These are phyloP conservation scores for Yamadazyma akitaensis DNA, from an alignment of 805 yeast genomes.

Conservation along the genomic window DNA sequence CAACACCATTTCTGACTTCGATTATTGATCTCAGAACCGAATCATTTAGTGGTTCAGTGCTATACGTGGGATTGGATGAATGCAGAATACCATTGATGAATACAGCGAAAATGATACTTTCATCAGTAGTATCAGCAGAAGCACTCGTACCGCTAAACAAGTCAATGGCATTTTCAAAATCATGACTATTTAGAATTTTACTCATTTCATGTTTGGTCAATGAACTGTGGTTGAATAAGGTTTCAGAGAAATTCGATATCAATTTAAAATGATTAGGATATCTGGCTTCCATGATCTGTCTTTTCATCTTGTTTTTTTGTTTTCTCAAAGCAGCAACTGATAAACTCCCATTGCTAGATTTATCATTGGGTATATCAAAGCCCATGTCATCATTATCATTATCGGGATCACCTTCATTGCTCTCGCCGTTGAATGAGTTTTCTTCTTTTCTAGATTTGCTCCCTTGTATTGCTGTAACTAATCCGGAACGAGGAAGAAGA, in stretches of 20 bases:
- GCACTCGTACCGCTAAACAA: constrained; percentile 15
- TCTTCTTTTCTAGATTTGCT: constrained; percentile 26
- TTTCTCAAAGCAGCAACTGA: constrained; percentile 32
- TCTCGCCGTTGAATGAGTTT: constrained; percentile 13
- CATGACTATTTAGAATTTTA: constrained; percentile 20
- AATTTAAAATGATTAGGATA: constrained; percentile 37
- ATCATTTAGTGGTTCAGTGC: constrained; percentile 1
- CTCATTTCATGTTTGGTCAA: constrained; percentile 30
- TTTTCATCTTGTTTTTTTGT: constrained; percentile 29
- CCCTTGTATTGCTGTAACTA: constrained; percentile 64
- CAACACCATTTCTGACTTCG: constrained; percentile 42
- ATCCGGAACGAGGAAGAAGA: constrained; percentile 58
- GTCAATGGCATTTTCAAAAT: constrained; percentile 12
- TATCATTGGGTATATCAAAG: constrained; percentile 17
- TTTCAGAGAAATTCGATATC: constrained; percentile 34
- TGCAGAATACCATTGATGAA: constrained; percentile 33
- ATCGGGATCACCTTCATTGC: constrained; percentile 31
- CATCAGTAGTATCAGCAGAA: constrained; percentile 30
- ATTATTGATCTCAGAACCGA: constrained; percentile 28
- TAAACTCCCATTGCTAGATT: constrained; percentile 16
- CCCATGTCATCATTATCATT: constrained; percentile 51
- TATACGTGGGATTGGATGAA: neutral
- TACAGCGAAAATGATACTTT: constrained; percentile 36
- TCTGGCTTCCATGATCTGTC: constrained; percentile 26
- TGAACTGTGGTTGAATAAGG: constrained; percentile 30